Conservation (phyloP, 768 basidiomycete genomes). For the Phanerochaete carnosa region DNA sequence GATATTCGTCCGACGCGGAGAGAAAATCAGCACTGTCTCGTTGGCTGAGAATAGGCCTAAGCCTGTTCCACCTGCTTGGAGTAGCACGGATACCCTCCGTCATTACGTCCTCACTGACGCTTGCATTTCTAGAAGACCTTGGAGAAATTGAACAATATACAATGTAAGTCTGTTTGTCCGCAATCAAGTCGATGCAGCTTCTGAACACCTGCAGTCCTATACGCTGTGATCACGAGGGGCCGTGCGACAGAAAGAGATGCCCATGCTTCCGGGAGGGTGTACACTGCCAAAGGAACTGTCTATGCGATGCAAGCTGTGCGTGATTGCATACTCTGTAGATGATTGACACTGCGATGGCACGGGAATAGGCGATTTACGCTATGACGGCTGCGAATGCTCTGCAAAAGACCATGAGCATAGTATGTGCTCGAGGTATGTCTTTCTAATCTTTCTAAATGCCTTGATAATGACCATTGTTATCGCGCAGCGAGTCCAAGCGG, state of each 20-base stretch:
- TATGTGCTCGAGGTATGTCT: background rate
- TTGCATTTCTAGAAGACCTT: background rate
- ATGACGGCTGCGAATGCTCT: background rate
- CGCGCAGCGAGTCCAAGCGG: background rate
- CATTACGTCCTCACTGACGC: background rate
- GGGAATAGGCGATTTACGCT: background rate
- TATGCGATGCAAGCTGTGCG: background rate
- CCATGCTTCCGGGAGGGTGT: background rate
- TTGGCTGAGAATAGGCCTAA: background rate
- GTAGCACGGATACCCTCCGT: background rate
- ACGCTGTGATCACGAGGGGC: background rate
- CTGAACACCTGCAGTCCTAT: background rate
- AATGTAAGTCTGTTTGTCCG: background rate
- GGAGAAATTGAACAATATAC: background rate
- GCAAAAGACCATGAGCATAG: background rate
- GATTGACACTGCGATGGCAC: background rate
- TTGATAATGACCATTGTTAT: background rate
- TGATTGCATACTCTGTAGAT: background rate
- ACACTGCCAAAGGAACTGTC: constrained; percentile 1
- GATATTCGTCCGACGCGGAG: background rate
- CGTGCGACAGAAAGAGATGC: background rate
- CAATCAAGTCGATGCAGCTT: background rate
- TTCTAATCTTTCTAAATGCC: background rate
- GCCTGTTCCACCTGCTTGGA: background rate
- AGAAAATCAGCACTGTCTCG: background rate